Evolutionary conservation across 306 rosid genomes (phyloP).

Genomic region (Cicer judaicum): DNA sequence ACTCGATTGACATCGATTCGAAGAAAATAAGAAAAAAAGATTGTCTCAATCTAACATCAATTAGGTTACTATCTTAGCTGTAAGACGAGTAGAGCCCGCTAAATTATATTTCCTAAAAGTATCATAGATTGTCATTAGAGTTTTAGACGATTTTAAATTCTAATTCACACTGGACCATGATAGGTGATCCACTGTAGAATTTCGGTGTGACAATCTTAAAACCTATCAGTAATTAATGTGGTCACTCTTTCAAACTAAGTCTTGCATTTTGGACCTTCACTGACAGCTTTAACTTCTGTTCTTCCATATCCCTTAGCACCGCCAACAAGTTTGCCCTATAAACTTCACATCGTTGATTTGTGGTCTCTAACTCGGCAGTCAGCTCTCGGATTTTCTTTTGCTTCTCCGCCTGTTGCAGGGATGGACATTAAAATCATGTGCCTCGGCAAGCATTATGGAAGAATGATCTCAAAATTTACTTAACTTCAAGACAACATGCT

Average conservation of each 20-base stretch:
- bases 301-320: conserved; percentile 92
- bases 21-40: too few relatives aligned
- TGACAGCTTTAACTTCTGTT: conserved; percentile 85
- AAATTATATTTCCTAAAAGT: too few relatives aligned
- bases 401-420: conserved; percentile 67
- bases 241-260: conserved; percentile 85
- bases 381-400: conserved; percentile 75
- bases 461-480: conserved; percentile 7
- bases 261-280: conserved; percentile 95
- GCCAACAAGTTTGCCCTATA: conserved; percentile 83
- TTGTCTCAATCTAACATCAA: too few relatives aligned
- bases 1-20: too few relatives aligned
- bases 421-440: conserved; percentile 5
- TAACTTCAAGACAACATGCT: conserved; percentile 21
- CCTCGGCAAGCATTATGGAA: neutral
- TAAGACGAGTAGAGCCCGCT: too few relatives aligned
- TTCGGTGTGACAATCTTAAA: neutral
- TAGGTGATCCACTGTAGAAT: too few relatives aligned
- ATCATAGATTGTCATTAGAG: too few relatives aligned
- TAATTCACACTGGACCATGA: too few relatives aligned
- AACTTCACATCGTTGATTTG: conserved; percentile 85
- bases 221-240: conserved; percentile 35
- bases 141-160: too few relatives aligned
- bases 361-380: conserved; percentile 72
- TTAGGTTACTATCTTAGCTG: too few relatives aligned